phyloP scores from a whole-genome alignment of 208 protist species.

The Leishmania tropica region DNA sequence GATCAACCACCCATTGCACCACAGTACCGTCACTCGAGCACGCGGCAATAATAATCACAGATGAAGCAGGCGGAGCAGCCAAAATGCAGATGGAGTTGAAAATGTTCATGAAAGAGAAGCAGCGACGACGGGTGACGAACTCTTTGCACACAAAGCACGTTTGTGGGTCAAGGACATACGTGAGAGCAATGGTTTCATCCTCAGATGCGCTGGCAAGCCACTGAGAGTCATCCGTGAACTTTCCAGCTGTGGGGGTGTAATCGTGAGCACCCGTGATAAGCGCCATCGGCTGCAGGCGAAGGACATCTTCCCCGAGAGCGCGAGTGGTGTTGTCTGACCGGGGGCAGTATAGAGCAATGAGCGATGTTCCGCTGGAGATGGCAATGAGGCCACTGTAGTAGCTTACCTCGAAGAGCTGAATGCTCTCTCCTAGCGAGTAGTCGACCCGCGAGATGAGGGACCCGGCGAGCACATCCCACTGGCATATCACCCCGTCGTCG shows the following conservation, averaged over 20 bases:
- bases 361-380: slow-evolving; percentile 50
- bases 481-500: slow-evolving; percentile 79
- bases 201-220: slow-evolving; percentile 83
- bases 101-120: slow-evolving; percentile 86
- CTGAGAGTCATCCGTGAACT: slow-evolving; percentile 70
- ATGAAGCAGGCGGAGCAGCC: slow-evolving; percentile 62
- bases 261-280: slow-evolving; percentile 64
- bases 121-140: slow-evolving; percentile 71
- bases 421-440: slow-evolving; percentile 60
- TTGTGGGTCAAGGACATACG: slow-evolving; percentile 48
- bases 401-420: slow-evolving; percentile 82
- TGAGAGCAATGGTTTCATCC: slow-evolving; percentile 77
- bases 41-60: slow-evolving; percentile 70
- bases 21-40: slow-evolving; percentile 82
- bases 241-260: slow-evolving; percentile 55
- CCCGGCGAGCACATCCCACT: slow-evolving; percentile 74
- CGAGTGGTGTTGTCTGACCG: slow-evolving; percentile 35
- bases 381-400: slow-evolving; percentile 68
- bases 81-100: slow-evolving; percentile 80
- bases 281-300: slow-evolving; percentile 54
- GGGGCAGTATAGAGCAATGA: slow-evolving; percentile 62
- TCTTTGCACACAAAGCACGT: slow-evolving; percentile 56
- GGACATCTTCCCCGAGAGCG: slow-evolving; percentile 34
- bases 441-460: slow-evolving; percentile 58
- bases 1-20: slow-evolving; percentile 82